Evolutionary conservation across 495 filamentous ascomycete genomes (phyloP), one percentile per base, ranked within the genome.

Genomic region (Trichodelitschia bisporula): DNA sequence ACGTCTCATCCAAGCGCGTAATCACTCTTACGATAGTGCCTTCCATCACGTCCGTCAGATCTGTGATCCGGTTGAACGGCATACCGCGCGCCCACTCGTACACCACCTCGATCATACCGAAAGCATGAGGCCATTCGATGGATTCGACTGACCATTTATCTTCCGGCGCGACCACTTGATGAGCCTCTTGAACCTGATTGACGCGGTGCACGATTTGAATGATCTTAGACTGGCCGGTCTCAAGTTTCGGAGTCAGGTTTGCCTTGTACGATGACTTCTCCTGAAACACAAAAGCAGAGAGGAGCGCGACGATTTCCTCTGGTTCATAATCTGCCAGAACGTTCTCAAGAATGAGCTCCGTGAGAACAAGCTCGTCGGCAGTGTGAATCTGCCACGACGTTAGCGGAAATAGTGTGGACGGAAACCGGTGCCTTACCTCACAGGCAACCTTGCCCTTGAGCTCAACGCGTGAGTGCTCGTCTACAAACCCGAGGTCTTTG

Each of bases 51-150:
- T 97, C 86, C 17, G 86, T 97, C 32, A 97, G 56, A 36, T 90
- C 79, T 0, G 83, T 95, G 40, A 97, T 97, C 31, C 89, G 83
- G 50, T 82, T 90, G 62, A 97, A 97, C 18, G 77, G 76, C 80
- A 93, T 92, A 14, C 86, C 86, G 33, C 77, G 63, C 1, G 86
- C 89, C 86, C 86, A 97, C 53, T 97, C 86, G 47, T 95, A 92
- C 11, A 97, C 86, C 0, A 97, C 89, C 49, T 97, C 89, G 42
- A 89, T 78, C 28, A 97, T 62, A 0, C 83, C 84, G 45, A 97
- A 97, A n/a, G n/a, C n/a, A n/a, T n/a, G n/a, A n/a, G n/a, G n/a
- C n/a, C n/a, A n/a, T n/a, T n/a, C n/a, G n/a, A n/a, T n/a, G n/a
- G n/a, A n/a, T n/a, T n/a, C n/a, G n/a, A n/a, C n/a, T n/a, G n/a